A percentile compares a stretch with the other conserved stretches of the same genome.
These are phyloP conservation scores for Penicillium arizonense DNA, from an alignment of 495 filamentous ascomycete species.

Conservation along the genomic window DNA sequence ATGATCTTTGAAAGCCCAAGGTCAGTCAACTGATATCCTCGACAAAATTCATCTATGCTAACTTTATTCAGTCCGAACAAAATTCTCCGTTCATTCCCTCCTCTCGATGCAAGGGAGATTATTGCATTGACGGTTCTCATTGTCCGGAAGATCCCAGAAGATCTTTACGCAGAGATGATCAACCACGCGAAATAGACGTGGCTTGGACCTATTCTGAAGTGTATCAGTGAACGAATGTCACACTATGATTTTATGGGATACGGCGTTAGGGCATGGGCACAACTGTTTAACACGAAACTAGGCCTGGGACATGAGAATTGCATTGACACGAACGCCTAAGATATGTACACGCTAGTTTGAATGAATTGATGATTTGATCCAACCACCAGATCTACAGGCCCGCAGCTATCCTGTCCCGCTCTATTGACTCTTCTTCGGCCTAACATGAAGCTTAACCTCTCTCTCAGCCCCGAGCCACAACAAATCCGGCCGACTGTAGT, in stretches of 20 bases:
- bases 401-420: no score
- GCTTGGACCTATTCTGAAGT: background rate
- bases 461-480: conserved; percentile 35
- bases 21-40: conserved; percentile 46
- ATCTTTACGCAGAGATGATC: conserved; percentile 86
- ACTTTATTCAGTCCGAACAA: conserved; percentile 72
- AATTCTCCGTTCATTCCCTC: conserved; percentile 84
- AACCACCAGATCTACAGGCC: no score
- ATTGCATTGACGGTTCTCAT: conserved; percentile 76
- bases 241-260: conserved; percentile 7
- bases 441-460: no score
- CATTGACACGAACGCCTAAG: conserved; percentile 16
- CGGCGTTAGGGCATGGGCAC: conserved; percentile 20
- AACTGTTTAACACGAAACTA: conserved; percentile 1
- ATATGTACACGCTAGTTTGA: conserved; percentile 13
- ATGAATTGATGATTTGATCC: conserved; percentile 24
- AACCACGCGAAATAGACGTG: conserved; percentile 69
- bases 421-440: no score
- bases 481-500: conserved; percentile 55
- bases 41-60: conserved; percentile 9
- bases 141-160: conserved; percentile 80
- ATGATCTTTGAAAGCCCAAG: conserved; percentile 77
- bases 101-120: conserved; percentile 75
- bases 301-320: conserved; percentile 13
- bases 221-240: background rate